Evolutionary conservation across 2,329 filamentous ascomycete genomes (phyloP).

Genomic region (Teratosphaeria gauchensis): DNA sequence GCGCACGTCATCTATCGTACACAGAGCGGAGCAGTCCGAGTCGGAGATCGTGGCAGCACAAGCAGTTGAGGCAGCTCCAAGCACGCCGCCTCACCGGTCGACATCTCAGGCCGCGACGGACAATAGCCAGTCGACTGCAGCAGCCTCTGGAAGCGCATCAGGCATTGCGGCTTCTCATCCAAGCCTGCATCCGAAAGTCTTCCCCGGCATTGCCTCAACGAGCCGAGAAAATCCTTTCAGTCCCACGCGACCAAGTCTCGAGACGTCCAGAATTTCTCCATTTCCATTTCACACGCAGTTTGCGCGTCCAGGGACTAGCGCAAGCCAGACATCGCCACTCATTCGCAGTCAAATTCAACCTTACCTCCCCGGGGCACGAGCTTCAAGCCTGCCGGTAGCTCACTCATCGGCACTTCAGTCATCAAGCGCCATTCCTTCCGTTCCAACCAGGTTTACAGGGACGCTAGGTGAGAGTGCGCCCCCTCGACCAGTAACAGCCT

Average conservation of each 20-base stretch:
- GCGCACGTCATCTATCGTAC: not conserved
- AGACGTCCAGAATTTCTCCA: not conserved
- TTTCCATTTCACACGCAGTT: constrained; percentile 1
- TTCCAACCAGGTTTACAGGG: constrained; percentile 13
- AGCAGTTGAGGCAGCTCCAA: not conserved
- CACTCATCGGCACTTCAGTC: not conserved
- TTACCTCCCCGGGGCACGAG: not conserved
- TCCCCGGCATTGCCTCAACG: not conserved
- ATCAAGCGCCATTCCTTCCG: constrained; percentile 15
- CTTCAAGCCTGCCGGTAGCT: constrained; percentile 3
- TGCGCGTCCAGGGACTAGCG: not conserved
- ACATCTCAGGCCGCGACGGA: not conserved
- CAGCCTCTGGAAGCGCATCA: not conserved
- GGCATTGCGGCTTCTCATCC: not conserved
- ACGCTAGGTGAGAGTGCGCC: constrained; percentile 20
- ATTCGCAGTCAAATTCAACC: not conserved
- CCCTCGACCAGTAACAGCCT: constrained; percentile 6
- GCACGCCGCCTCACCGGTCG: not conserved
- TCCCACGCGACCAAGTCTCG: not conserved
- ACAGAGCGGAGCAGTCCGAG: not conserved
- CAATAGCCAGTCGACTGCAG: not conserved
- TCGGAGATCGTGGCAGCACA: not conserved
- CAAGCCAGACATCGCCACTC: not conserved
- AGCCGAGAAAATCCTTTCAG: not conserved
- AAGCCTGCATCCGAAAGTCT: not conserved